These are phyloP conservation scores for Corniculantispora saksenae DNA, from an alignment of 2,329 filamentous ascomycete genomes.

Conservation along the genomic window DNA sequence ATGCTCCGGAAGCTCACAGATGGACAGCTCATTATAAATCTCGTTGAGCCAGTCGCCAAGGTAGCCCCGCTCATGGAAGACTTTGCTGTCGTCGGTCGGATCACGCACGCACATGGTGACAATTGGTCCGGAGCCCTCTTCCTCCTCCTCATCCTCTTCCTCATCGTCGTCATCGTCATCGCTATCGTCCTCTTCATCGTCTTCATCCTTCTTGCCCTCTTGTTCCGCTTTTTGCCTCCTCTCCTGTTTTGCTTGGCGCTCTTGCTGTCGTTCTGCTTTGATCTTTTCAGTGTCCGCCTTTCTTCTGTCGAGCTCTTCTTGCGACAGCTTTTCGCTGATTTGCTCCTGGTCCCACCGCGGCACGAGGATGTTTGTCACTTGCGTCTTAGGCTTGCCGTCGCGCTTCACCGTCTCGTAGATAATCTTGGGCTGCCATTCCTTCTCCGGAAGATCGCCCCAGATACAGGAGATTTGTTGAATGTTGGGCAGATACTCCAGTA, in stretches of 20 bases:
- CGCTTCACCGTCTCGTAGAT: background rate
- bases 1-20: slow-evolving; percentile 17
- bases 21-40: slow-evolving; percentile 14
- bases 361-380: slow-evolving; percentile 5
- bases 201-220: background rate
- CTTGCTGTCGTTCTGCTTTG: background rate
- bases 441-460: slow-evolving; percentile 26
- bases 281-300: slow-evolving; percentile 7
- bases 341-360: slow-evolving; percentile 10
- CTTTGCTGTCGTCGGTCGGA: background rate
- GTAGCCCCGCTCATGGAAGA: slow-evolving; percentile 22
- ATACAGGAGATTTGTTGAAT: slow-evolving; percentile 26
- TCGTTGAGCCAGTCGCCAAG: slow-evolving; percentile 24
- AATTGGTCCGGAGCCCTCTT: slow-evolving; percentile 4
- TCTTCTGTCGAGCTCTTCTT: background rate
- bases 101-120: slow-evolving; percentile 22
- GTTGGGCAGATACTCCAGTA: slow-evolving; percentile 23
- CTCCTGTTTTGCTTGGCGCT: background rate
- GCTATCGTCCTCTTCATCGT: slow-evolving; percentile 13
- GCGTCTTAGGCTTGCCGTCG: slow-evolving; percentile 2
- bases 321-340: slow-evolving; percentile 11
- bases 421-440: background rate
- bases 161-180: slow-evolving; percentile 19
- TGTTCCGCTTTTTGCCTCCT: background rate
- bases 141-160: slow-evolving; percentile 18